Base-by-base conservation (phyloP, 768 basidiomycete species). In the Chalciporus pseudorubinellus region DNA sequence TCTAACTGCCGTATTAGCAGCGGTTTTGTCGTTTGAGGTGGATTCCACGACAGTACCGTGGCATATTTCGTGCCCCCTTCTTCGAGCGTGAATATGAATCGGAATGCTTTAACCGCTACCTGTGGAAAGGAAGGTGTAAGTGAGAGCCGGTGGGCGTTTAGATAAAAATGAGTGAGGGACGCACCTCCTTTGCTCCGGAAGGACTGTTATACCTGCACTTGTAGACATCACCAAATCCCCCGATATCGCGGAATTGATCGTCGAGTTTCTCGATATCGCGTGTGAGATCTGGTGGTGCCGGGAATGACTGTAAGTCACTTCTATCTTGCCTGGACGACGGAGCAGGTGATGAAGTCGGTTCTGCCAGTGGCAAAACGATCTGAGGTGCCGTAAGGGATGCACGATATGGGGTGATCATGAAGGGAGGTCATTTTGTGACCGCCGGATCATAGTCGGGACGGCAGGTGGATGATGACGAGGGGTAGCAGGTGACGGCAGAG, bases 21-120 rank as follows among this genome's bases (percentile, higher is more conserved):
- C 12, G 19, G 5, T 6, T 44, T n/a, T 12, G n/a, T 2, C 33
- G 16, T 22, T 16, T 16, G n/a, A 36, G n/a, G 10, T 5, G 34
- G 9, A 5, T 19, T 31, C 7, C 6, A 7, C 21, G 2, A 4
- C 4, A 5, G 2, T 38, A 46, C 24, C 29, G 14, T 22, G 22
- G 39, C 16, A n/a, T 21, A n/a, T 6, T 20, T 29, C 16, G 22
- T 31, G 20, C 18, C 36, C 29, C 46, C 51, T 36, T 55, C 51
- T 26, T 44, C 38, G 42, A 52, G 29, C 26, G 45, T 20, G 24
- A 52, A 18, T 3, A 42, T 31, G 51, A 52, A 52, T 20, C 41
- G 38, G 41, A 58, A 45, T 16, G 50, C 50, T 39, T 58, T 58
- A 1, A 58, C 53, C 20, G 57, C 57, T 29, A 58, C 53, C 57